Base-by-base conservation (phyloP, 176 grass and related monocot species). In the Cenchrus purpureus region DNA sequence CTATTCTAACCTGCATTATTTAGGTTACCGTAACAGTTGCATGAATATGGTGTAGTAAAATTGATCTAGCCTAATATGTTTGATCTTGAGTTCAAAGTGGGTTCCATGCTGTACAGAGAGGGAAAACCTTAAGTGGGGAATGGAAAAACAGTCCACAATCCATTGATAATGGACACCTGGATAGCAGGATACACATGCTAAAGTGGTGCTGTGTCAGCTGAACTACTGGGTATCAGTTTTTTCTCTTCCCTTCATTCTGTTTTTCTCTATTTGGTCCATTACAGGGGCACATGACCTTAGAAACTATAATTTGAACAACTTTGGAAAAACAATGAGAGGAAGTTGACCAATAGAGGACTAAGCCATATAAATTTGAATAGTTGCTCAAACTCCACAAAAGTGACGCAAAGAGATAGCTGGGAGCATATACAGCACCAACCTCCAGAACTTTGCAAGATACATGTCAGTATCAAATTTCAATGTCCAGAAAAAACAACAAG, bases 261-360 rank as follows among this genome's bases (percentile, higher is more conserved):
- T 52, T 31, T 15, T 15, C 3, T 53, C 59, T 51, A 15, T 73
- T 8, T 34, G 59, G 16, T 28, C 66, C 43, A 86, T 86, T 17
- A 42, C 42, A 79, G 67, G 20, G 19, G 25, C 61, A 59, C 29
- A 45, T 61, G 52, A 55, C 71, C 13, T 76, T 48, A 71, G 16
- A 65, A 88, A 50, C 32, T 66, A 79, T 67, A 67, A 59, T 67
- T 60, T 65, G 57, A 84, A 79, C 77, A 66, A 3, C 5, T 68
- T 79, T 79, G 49, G 20, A 59, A 29, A 75, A 76, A 66, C 7
- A 11, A 46, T 2, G 6, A 55, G 17, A 45, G 76, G 43, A 79
- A 53, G 51, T 2, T 85, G 20, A 54, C 73, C 80, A 25, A 12
- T 14, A 81, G 67, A 81, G 19, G 31, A 49, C 19, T 43, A 76